A percentile compares a stretch with the other conserved stretches of the same genome.
phyloP scores from a whole-genome alignment of 2,329 filamentous ascomycete genomes.

The Aspergillus sp. region DNA sequence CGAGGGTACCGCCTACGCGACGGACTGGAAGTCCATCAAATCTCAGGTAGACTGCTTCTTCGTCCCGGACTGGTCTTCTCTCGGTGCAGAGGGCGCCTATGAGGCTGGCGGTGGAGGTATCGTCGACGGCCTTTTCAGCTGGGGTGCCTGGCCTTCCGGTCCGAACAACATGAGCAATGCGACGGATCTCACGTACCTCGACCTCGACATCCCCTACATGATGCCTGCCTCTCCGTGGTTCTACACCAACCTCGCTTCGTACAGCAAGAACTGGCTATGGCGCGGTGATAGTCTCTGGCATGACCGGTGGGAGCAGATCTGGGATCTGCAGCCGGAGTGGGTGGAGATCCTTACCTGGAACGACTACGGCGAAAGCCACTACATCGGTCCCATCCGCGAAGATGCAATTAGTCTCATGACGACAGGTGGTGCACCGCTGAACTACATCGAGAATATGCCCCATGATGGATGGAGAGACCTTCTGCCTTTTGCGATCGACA shows the following conservation, averaged over 20 bases:
- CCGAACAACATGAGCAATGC: conserved; percentile 49
- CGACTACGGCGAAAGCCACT: conserved; percentile 59
- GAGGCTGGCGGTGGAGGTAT: conserved; percentile 32
- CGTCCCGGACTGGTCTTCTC: conserved; percentile 50
- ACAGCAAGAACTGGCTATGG: conserved; percentile 57
- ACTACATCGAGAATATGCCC: neutral
- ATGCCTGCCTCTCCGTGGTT: conserved; percentile 56
- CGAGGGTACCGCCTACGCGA: conserved; percentile 44
- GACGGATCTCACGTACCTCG: conserved; percentile 44
- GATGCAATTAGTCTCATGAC: neutral
- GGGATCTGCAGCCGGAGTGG: conserved; percentile 50
- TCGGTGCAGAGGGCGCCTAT: conserved; percentile 32
- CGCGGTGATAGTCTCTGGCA: conserved; percentile 49
- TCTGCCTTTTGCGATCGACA: neutral
- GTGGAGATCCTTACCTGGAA: conserved; percentile 53
- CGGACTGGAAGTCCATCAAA: conserved; percentile 50
- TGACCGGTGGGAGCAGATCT: conserved; percentile 45
- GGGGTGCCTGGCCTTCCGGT: conserved; percentile 47
- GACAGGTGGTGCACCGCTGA: neutral
- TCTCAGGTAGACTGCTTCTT: conserved; percentile 44
- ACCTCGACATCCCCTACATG: conserved; percentile 46
- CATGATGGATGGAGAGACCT: conserved; percentile 3
- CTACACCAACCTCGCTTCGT: conserved; percentile 52
- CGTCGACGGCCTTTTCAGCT: conserved; percentile 35
- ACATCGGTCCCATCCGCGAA: conserved; percentile 47